Evolutionary conservation across 2,329 filamentous ascomycete genomes (phyloP).

Genomic region (Lasiodiplodia gonubiensis): DNA sequence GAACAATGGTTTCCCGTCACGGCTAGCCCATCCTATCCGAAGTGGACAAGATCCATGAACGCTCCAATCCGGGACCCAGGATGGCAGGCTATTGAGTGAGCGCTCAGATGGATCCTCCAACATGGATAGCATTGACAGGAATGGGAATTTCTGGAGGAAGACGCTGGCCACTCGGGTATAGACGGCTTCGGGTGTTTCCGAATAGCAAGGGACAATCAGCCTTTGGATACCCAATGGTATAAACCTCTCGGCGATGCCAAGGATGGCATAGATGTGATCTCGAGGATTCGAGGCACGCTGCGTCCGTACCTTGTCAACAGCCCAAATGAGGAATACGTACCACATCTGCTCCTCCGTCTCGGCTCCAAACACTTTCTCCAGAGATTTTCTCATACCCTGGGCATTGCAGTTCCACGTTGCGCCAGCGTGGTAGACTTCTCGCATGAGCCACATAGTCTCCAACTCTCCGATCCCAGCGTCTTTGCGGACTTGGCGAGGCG

Average conservation of each 20-base stretch:
- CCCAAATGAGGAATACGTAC: background rate
- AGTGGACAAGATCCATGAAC: background rate
- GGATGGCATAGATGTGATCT: background rate
- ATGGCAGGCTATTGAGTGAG: background rate
- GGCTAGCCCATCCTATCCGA: background rate
- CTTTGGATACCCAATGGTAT: background rate
- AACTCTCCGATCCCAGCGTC: constrained; percentile 1
- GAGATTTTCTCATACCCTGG: too few relatives aligned
- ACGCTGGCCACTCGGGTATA: background rate
- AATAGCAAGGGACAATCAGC: background rate
- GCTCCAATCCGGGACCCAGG: constrained; percentile 22
- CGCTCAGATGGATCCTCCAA: too few relatives aligned
- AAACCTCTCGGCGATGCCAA: background rate
- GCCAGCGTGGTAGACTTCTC: background rate
- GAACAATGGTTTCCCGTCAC: background rate
- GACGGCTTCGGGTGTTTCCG: background rate
- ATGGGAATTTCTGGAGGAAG: background rate
- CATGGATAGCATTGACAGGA: background rate
- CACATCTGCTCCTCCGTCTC: too few relatives aligned
- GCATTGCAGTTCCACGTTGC: too few relatives aligned
- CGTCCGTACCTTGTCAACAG: background rate
- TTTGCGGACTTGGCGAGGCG: background rate
- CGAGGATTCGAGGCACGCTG: background rate
- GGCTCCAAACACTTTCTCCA: too few relatives aligned
- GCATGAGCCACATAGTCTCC: constrained; percentile 5